These are phyloP conservation scores for Kwoniella sp. DNA, from an alignment of 768 basidiomycete genomes.

Conservation along the genomic window DNA sequence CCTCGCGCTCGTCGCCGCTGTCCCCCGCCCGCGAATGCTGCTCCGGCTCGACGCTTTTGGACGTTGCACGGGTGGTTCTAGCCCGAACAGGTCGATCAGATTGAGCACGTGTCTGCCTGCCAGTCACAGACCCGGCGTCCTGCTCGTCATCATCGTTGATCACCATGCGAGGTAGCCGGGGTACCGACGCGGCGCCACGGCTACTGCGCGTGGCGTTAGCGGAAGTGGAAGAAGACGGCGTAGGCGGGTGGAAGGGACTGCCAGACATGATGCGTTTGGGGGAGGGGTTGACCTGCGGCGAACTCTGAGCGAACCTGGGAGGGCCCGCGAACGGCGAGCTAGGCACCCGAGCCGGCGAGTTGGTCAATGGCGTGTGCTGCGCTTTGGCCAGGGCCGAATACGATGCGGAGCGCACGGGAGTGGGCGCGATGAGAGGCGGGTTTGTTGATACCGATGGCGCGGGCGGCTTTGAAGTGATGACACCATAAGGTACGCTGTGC, in stretches of 20 bases:
- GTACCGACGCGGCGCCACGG: conserved; percentile 2
- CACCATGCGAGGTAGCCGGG: conserved; percentile 18
- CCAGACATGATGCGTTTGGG: conserved; percentile 25
- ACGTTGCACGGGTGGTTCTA: conserved; percentile 1
- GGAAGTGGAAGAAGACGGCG: conserved; percentile 1
- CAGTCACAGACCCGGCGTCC: conserved; percentile 3
- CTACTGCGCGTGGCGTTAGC: no score
- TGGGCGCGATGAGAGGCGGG: background rate
- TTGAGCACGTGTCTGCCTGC: background rate
- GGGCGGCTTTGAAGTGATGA: conserved; percentile 12
- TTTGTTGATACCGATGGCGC: background rate
- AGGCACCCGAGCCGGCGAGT: background rate
- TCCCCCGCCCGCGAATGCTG: no score
- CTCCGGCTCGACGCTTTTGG: conserved; percentile 7
- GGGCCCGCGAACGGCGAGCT: conserved; percentile 38
- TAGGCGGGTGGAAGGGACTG: conserved; percentile 30
- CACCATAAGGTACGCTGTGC: background rate
- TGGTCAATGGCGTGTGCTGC: background rate
- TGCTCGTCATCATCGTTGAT: conserved; percentile 36
- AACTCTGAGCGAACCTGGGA: conserved; percentile 29
- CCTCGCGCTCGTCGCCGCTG: no score
- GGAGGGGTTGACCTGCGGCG: conserved; percentile 5
- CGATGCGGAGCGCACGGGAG: background rate
- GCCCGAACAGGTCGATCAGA: background rate
- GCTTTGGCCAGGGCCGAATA: background rate